phyloP scores from a whole-genome alignment of 805 yeast genomes.

The Metschnikowia amazonensis region DNA sequence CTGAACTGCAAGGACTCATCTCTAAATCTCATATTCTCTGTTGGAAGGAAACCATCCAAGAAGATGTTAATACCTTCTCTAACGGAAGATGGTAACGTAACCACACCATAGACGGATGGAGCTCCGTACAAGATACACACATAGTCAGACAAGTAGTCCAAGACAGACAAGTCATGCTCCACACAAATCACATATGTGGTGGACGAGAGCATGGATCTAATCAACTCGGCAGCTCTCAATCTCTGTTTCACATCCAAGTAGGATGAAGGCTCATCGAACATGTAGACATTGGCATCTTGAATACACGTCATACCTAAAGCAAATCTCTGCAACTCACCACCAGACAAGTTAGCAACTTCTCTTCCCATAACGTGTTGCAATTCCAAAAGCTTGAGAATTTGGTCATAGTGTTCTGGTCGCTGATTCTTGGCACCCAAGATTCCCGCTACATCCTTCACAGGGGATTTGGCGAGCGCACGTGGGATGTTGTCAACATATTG shows the following conservation, averaged over 20 bases:
- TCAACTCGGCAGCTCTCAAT: conserved; percentile 93
- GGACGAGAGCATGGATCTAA: conserved; percentile 76
- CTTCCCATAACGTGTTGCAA: conserved; percentile 72
- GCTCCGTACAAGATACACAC: conserved; percentile 97
- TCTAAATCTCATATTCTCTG: conserved; percentile 96
- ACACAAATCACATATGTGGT: conserved; percentile 89
- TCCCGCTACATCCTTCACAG: conserved; percentile 80
- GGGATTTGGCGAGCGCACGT: conserved; percentile 85
- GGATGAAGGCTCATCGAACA: conserved; percentile 99
- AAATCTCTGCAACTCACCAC: conserved; percentile 98
- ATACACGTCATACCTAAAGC: conserved; percentile 97
- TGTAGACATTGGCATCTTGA: conserved; percentile 90
- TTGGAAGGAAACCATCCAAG: conserved; percentile 95
- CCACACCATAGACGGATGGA: conserved; percentile 98
- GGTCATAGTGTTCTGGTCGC: conserved; percentile 62
- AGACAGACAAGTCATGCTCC: conserved; percentile 96
- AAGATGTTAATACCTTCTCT: conserved; percentile 99
- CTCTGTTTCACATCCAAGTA: conserved; percentile 98
- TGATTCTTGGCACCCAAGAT: conserved; percentile 74
- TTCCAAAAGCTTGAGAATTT: conserved; percentile 68
- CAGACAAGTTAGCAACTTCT: conserved; percentile 86
- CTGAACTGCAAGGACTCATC: conserved; percentile 92
- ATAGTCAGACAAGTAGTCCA: conserved; percentile 94
- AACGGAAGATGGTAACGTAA: conserved; percentile 91
- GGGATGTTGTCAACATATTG: conserved; percentile 98